A percentile compares a stretch with the other conserved stretches of the same genome.
Evolutionary conservation across 108 stramenopile genomes (phyloP).

Genomic region (Epithemia pelagica): DNA sequence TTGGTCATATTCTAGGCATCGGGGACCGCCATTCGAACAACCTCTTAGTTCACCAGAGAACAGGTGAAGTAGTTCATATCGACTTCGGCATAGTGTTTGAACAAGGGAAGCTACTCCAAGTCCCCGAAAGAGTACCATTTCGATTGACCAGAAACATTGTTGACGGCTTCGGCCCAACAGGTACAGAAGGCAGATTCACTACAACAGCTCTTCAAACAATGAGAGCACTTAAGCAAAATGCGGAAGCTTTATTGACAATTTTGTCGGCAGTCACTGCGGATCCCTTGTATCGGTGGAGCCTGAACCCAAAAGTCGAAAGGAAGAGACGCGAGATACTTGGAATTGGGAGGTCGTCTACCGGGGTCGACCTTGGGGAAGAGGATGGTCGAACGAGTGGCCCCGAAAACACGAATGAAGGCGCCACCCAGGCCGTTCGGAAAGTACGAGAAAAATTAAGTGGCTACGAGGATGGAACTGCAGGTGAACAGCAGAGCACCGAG

Average conservation of each 20-base stretch:
- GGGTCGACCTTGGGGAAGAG: slow-evolving; percentile 11
- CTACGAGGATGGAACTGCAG: slow-evolving; percentile 89
- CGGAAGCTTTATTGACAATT: slow-evolving; percentile 81
- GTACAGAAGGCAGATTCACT: slow-evolving; percentile 87
- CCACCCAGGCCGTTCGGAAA: slow-evolving; percentile 54
- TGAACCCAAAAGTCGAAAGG: slow-evolving; percentile 67
- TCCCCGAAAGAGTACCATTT: slow-evolving; percentile 96
- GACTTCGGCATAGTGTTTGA: slow-evolving; percentile 99
- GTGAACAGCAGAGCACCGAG: slow-evolving; percentile 87
- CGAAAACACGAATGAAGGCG: slow-evolving; percentile 43
- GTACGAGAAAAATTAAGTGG: slow-evolving; percentile 94
- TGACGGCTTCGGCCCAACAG: slow-evolving; percentile 93
- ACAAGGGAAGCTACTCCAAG: slow-evolving; percentile 85
- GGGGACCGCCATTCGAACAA: slow-evolving; percentile 97
- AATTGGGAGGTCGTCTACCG: not conserved
- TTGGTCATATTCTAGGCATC: slow-evolving; percentile 97
- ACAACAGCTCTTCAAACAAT: slow-evolving; percentile 73
- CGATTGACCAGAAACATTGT: slow-evolving; percentile 94
- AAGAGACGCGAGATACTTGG: slow-evolving; percentile 34
- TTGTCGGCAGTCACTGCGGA: slow-evolving; percentile 92
- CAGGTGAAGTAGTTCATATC: slow-evolving; percentile 94
- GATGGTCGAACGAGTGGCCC: not conserved
- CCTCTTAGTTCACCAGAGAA: slow-evolving; percentile 87
- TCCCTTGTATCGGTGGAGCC: slow-evolving; percentile 90
- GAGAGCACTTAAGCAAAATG: slow-evolving; percentile 71